A percentile compares a stretch with the other conserved stretches of the same genome.
Conservation (phyloP, 768 basidiomycete genomes). For the Pholiota molesta region DNA sequence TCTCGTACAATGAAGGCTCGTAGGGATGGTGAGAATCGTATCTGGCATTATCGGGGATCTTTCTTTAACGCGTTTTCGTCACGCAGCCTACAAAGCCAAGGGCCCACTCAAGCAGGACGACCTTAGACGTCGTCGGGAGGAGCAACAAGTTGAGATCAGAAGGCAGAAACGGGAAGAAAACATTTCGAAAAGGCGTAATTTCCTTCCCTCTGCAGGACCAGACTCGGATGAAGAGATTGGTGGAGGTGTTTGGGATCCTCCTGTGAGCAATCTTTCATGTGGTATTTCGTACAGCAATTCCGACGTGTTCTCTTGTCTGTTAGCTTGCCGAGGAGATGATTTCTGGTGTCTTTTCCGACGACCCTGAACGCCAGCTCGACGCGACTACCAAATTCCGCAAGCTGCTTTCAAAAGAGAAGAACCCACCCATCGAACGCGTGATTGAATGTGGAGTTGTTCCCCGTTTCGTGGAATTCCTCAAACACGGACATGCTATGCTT, state of each 20-base stretch:
- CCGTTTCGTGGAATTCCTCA: conserved; percentile 95
- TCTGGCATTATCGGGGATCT: conserved; percentile 29
- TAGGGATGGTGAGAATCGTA: conserved; percentile 60
- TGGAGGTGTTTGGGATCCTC: conserved; percentile 73
- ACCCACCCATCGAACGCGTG: conserved; percentile 97
- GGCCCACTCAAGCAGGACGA: conserved; percentile 89
- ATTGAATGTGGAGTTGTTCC: conserved; percentile 97
- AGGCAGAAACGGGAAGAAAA: conserved; percentile 98
- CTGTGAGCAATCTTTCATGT: conserved; percentile 49
- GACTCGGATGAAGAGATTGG: conserved; percentile 94
- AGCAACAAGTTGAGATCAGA: conserved; percentile 98
- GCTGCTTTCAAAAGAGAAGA: conserved; percentile 98
- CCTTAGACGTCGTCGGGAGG: conserved; percentile 94
- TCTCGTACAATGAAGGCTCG: conserved; percentile 52
- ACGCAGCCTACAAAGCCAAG: conserved; percentile 87
- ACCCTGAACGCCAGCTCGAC: conserved; percentile 90
- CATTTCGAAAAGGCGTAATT: conserved; percentile 96
- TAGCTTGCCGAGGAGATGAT: conserved; percentile 94
- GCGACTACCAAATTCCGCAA: conserved; percentile 99
- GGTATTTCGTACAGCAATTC: conserved; percentile 13
- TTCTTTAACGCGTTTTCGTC: conserved; percentile 41
- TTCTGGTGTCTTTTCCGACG: conserved; percentile 87
- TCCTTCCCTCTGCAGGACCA: conserved; percentile 68
- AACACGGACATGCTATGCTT: conserved; percentile 79
- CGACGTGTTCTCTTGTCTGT: conserved; percentile 16